These are phyloP conservation scores for Nannizziopsis barbatae DNA, from an alignment of 2,329 filamentous ascomycete genomes.

Conservation along the genomic window DNA sequence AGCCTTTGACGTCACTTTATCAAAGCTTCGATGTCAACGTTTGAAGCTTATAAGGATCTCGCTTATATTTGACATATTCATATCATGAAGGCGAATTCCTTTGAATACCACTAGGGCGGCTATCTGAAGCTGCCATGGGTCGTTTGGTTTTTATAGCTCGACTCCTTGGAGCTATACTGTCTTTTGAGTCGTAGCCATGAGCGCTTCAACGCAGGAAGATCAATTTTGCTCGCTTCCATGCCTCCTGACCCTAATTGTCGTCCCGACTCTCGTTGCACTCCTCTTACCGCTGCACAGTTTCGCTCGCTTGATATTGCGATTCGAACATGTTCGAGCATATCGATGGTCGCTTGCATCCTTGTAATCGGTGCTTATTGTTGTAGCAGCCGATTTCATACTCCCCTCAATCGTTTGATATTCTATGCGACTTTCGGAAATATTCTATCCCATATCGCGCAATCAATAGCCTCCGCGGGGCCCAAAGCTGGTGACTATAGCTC, in stretches of 20 bases:
- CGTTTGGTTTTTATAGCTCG: too few relatives aligned
- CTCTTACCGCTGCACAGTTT: not conserved
- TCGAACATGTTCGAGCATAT: constrained; percentile 15
- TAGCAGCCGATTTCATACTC: constrained; percentile 18
- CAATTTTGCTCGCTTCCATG: not conserved
- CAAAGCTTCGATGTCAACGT: not conserved
- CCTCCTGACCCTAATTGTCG: not conserved
- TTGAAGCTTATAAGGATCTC: not conserved
- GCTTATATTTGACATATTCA: too few relatives aligned
- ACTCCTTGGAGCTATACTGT: too few relatives aligned
- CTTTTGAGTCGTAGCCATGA: too few relatives aligned
- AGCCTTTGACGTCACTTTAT: not conserved
- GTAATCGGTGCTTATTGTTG: constrained; percentile 18
- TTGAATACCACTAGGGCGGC: too few relatives aligned
- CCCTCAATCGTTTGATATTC: constrained; percentile 71
- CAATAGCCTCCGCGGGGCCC: constrained; percentile 57
- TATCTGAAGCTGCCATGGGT: too few relatives aligned
- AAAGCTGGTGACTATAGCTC: constrained; percentile 38
- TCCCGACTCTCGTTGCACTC: not conserved
- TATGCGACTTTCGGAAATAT: constrained; percentile 75
- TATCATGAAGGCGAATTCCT: too few relatives aligned
- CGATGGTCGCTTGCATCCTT: constrained; percentile 16
- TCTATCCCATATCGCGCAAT: constrained; percentile 61
- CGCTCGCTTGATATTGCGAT: constrained; percentile 1
- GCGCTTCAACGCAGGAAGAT: not conserved